Evolutionary conservation across 345 rosid species (phyloP).

Genomic region (Hibiscus mutabilis): DNA sequence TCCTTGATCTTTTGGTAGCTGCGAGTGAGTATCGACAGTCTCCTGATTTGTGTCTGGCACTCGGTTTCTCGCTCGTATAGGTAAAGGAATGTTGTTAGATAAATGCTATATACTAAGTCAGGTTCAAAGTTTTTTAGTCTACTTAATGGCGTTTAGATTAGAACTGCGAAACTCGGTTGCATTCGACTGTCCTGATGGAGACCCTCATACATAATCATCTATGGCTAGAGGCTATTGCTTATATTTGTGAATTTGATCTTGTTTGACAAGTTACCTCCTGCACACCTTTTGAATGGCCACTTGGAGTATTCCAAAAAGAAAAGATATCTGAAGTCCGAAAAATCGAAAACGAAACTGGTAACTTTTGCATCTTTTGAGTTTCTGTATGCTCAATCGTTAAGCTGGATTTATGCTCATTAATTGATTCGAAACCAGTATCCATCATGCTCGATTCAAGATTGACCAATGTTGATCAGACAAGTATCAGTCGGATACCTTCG

Average conservation of each 20-base stretch:
- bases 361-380: not conserved
- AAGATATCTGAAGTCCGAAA: conserved; percentile 6
- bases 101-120: too few species aligned
- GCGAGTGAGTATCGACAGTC: not conserved
- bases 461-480: not conserved
- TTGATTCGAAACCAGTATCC: conserved; percentile 3
- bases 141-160: not conserved
- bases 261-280: conserved; percentile 25
- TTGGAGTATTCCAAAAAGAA: conserved; percentile 3
- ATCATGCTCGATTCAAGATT: not conserved
- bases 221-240: conserved; percentile 22
- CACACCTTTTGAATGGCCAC: conserved; percentile 19
- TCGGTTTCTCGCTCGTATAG: too few species aligned
- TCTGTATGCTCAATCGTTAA: not conserved
- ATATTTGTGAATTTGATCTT: conserved; percentile 28
- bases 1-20: conserved; percentile 18
- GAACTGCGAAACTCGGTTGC: not conserved
- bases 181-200: not conserved
- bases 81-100: too few species aligned
- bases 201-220: not conserved
- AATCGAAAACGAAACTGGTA: not conserved
- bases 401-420: not conserved
- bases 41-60: too few species aligned
- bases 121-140: conserved; percentile 7
- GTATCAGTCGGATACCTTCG: not conserved